Base-by-base conservation (phyloP, 768 basidiomycete species). In the Suillus alpinus region DNA sequence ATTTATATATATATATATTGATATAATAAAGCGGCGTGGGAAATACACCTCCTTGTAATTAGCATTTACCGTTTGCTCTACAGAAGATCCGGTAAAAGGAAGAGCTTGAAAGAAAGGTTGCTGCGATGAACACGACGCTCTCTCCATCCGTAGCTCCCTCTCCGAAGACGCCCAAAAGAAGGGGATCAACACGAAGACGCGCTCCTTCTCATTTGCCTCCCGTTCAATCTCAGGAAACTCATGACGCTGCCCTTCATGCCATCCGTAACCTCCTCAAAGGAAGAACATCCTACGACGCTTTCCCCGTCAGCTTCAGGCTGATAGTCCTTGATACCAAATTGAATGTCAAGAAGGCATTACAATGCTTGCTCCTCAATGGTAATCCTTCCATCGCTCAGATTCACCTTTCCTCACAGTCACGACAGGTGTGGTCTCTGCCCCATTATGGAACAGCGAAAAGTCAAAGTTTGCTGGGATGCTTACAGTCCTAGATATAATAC, bases 401-500 rank as follows among this genome's bases (percentile, higher is more conserved):
- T 20, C 44, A 1, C 23, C 6, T 56, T 41, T 61, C 41, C 20
- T 50, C 31, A 26, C 34, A 39, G 20, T 57, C 40, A 56, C 51
- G 47, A 7, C 71, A 97, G 96, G 95, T 63, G 95, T 98, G 62
- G 95, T 98, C 23, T 98, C 97, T 6, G 97, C 97, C 0, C 96
- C 97, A 13, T 80, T 99, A 29, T 99, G 96, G 94, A 96, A 98
- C 78, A 96, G 94, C 73, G 92, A 94, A 65, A 86, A 85, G 62
- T 95, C 93, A 5, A 86, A 81, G 44, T 99, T 99, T 69, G 93
- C 94, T 9, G 97, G 97, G 62, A 98, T 99, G 96, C 90, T 99
- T 70, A 99, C 97, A 9, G 94, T 98, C n/a, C 85, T 94, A 60
- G 97, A 99, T 75, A 95, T 99, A 73, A 98, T 99, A 60, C 97